Evolutionary conservation across 2,329 filamentous ascomycete genomes (phyloP).

Genomic region (Ophiostoma sp.): DNA sequence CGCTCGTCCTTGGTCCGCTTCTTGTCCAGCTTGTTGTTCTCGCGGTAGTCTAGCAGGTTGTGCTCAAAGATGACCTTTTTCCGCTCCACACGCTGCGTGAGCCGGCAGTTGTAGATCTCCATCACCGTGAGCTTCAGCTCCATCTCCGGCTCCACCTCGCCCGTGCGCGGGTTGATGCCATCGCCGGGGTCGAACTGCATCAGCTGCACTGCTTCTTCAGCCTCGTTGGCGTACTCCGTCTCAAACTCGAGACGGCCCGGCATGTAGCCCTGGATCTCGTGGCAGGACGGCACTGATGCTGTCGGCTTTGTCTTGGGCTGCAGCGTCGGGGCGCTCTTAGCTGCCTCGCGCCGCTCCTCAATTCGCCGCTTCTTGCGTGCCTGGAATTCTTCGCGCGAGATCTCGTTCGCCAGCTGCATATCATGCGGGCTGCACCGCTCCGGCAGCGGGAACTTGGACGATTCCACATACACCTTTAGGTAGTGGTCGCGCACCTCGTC

Average conservation of each 20-base stretch:
- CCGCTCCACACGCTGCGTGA: constrained; percentile 85
- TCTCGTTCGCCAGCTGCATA: constrained; percentile 67
- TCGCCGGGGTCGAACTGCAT: constrained; percentile 98
- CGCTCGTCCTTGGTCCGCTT: constrained; percentile 93
- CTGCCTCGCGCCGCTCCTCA: constrained; percentile 80
- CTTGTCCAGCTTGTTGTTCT: constrained; percentile 85
- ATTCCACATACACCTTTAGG: constrained; percentile 78
- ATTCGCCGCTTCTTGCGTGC: constrained; percentile 87
- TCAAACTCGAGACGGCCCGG: constrained; percentile 95
- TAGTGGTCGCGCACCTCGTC: constrained; percentile 97
- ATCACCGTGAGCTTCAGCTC: constrained; percentile 97
- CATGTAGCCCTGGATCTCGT: constrained; percentile 99
- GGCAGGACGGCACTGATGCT: constrained; percentile 88
- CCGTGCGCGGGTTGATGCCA: constrained; percentile 76
- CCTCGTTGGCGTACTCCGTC: constrained; percentile 95
- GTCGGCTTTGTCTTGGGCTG: constrained; percentile 94
- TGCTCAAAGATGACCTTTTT: constrained; percentile 98
- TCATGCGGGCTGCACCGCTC: constrained; percentile 79
- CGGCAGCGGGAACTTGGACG: constrained; percentile 76
- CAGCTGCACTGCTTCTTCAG: constrained; percentile 93
- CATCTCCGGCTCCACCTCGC: constrained; percentile 89
- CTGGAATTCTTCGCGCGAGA: constrained; percentile 90
- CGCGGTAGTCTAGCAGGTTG: constrained; percentile 84
- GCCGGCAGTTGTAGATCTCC: constrained; percentile 91
- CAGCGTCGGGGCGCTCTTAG: constrained; percentile 74